Base-by-base conservation (phyloP, 2,329 filamentous ascomycete species). In the Venturia effusa region DNA sequence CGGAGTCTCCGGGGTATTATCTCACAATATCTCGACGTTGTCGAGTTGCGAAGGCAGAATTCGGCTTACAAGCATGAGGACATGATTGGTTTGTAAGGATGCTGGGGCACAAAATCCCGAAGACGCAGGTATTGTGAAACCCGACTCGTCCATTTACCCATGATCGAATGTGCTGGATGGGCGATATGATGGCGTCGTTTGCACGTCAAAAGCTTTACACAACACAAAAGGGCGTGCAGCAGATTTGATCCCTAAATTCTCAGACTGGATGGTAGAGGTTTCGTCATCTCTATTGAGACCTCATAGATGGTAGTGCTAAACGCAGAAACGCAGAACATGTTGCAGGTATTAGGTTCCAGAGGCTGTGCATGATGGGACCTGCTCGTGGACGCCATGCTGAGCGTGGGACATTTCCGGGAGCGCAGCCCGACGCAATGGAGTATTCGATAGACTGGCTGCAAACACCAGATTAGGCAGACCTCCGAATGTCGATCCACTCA, bases 391-490 rank as follows among this genome's bases (percentile, higher is more conserved):
- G 51, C 30, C 27, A 57, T 57, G 51, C 51, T 17, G 15, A 22
- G 10, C 11, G 15, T 34, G 15, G 19, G 10, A n/a, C 30, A 34
- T n/a, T 8, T 32, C 19, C 27, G 30, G 27, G 11, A 34, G 15
- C 51, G 34, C 19, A 34, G 27, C 30, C 30, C 51, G 30, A 19
- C 22, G 30, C 51, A 11, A 11, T 34, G 51, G 51, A n/a, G 27
- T 37, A 32, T 27, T 57, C 51, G 51, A 57, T 32, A 57, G 19
- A 34, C 5, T 34, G 27, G 27, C 19, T n/a, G 51, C 51, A 34
- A 34, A 22, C 51, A 57, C 51, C 51, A 57, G 51, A 57, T 57
- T 34, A 57, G 51, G 51, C 27, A 34, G 51, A 57, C 51, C 51
- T 57, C 51, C 51, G 51, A 57, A 57, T 57, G 34, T 57, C 51